These are phyloP conservation scores for Porphyrellus cyaneotinctus DNA, from an alignment of 768 basidiomycete genomes.

Conservation along the genomic window DNA sequence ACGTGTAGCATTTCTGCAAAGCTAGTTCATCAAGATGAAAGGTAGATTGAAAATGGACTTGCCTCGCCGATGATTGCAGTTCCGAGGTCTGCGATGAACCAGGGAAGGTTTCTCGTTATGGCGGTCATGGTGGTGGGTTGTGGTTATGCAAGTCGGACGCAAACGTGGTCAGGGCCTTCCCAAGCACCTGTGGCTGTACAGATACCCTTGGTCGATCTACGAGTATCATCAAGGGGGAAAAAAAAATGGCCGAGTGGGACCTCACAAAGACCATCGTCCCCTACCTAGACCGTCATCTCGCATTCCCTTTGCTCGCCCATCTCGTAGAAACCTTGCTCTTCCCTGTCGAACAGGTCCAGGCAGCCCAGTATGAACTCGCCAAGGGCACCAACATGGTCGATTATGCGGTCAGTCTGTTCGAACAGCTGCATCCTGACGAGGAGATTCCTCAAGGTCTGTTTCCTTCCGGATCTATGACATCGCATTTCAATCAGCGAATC, in stretches of 20 bases:
- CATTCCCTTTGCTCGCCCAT: constrained; percentile 88
- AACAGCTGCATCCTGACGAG: constrained; percentile 71
- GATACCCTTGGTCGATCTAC: constrained; percentile 2
- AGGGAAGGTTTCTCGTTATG: constrained; percentile 82
- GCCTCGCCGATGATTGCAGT: constrained; percentile 81
- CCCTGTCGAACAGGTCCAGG: constrained; percentile 70
- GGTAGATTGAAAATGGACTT: constrained; percentile 8
- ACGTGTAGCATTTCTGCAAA: constrained; percentile 82
- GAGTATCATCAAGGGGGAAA: constrained; percentile 9
- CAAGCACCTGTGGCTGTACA: constrained; percentile 21
- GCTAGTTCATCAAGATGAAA: background rate
- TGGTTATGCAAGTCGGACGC: constrained; percentile 3
- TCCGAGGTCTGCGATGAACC: constrained; percentile 78
- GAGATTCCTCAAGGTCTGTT: constrained; percentile 63
- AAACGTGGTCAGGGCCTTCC: constrained; percentile 2
- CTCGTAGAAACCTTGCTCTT: constrained; percentile 74
- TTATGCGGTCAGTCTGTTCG: constrained; percentile 78
- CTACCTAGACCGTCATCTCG: constrained; percentile 91
- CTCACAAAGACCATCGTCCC: constrained; percentile 88
- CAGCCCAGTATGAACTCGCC: constrained; percentile 95
- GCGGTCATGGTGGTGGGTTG: constrained; percentile 50
- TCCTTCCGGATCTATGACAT: background rate
- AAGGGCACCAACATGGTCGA: constrained; percentile 99
- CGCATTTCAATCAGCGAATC: background rate
- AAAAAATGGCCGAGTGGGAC: constrained; percentile 81